Evolutionary conservation across 371 early-diverging fungal genomes (phyloP).

Genomic region (Basidiobolus meristosporus): DNA sequence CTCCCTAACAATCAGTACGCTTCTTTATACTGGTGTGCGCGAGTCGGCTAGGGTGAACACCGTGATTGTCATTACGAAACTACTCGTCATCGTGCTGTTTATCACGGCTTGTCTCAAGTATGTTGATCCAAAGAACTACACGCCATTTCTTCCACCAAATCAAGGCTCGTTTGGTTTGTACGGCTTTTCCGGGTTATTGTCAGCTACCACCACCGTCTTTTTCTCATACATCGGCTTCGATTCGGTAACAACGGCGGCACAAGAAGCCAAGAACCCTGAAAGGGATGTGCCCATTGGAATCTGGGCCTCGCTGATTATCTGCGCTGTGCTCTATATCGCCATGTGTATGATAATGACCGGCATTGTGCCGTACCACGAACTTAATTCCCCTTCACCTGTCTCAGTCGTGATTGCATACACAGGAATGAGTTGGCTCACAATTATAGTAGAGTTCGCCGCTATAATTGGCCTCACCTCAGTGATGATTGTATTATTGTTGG

Average conservation of each 20-base stretch:
- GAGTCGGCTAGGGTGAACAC: conserved; percentile 52
- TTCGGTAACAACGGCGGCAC: conserved; percentile 69
- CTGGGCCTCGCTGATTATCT: conserved; percentile 47
- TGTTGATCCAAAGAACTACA: conserved; percentile 44
- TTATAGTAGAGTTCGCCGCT: conserved; percentile 55
- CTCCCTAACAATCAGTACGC: conserved; percentile 24
- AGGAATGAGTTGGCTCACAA: conserved; percentile 43
- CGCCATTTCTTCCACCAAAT: conserved; percentile 60
- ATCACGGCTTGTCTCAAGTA: conserved; percentile 42
- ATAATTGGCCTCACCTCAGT: conserved; percentile 62
- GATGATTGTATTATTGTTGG: conserved; percentile 48
- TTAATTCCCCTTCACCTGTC: conserved; percentile 35
- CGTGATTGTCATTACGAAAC: conserved; percentile 47
- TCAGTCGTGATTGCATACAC: conserved; percentile 33
- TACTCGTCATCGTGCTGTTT: conserved; percentile 55
- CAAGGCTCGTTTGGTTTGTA: conserved; percentile 24
- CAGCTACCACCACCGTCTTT: conserved; percentile 63
- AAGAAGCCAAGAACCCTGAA: conserved; percentile 66
- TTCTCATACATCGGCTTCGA: conserved; percentile 85
- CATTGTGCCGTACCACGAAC: conserved; percentile 29
- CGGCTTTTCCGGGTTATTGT: conserved; percentile 50
- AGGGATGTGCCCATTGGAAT: conserved; percentile 79
- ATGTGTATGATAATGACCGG: conserved; percentile 56
- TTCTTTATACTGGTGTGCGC: conserved; percentile 47
- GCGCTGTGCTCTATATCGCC: conserved; percentile 62